These are phyloP conservation scores for Epichloe glyceriae DNA, from an alignment of 2,329 filamentous ascomycete species.

Conservation along the genomic window DNA sequence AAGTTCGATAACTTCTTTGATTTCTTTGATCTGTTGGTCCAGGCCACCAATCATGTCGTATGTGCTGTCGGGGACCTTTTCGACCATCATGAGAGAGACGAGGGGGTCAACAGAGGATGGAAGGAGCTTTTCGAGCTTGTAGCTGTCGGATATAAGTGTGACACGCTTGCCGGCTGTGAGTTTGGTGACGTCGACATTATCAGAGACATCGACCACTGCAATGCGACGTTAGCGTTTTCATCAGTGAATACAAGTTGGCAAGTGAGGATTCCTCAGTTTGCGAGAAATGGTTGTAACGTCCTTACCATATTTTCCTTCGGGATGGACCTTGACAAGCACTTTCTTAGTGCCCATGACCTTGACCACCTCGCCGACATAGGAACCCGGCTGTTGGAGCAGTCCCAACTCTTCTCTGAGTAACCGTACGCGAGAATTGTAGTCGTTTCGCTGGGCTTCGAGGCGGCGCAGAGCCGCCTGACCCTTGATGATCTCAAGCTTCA, in stretches of 20 bases:
- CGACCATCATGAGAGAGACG: constrained; percentile 99
- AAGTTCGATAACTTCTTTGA: constrained; percentile 99
- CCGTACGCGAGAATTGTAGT: constrained; percentile 97
- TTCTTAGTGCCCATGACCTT: constrained; percentile 99
- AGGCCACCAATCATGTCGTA: constrained; percentile 99
- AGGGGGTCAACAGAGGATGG: constrained; percentile 96
- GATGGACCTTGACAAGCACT: constrained; percentile 96
- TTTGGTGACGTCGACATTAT: constrained; percentile 87
- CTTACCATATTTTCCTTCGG: constrained; percentile 98
- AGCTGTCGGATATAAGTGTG: constrained; percentile 89
- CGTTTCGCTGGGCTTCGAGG: constrained; percentile 94
- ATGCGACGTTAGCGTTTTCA: not conserved
- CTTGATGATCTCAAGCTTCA: constrained; percentile 99
- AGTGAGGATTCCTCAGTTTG: no score
- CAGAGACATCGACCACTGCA: constrained; percentile 85
- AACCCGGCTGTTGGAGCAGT: constrained; percentile 89
- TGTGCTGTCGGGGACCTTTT: constrained; percentile 98
- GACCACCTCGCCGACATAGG: constrained; percentile 98
- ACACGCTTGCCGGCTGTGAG: constrained; percentile 96
- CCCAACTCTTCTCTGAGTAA: constrained; percentile 91
- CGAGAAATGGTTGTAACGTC: not conserved
- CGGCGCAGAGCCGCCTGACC: constrained; percentile 89
- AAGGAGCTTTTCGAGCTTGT: constrained; percentile 97
- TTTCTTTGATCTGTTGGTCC: constrained; percentile 99
- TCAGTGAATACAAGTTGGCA: not conserved